Evolutionary conservation across 164 flowering plant species (phyloP).

Genomic region (Tetracentron sinense): DNA sequence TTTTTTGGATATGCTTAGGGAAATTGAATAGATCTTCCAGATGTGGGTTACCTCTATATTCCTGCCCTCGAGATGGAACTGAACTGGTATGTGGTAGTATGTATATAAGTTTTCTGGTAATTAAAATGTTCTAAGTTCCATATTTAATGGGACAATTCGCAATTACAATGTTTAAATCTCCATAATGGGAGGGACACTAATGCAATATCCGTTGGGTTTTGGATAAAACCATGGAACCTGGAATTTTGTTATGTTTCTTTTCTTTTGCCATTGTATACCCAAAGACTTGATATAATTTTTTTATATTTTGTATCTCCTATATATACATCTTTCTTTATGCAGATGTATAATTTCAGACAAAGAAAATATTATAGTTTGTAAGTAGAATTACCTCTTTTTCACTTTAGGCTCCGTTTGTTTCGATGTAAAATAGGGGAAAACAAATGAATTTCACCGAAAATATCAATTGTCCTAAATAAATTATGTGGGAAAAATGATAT

Average conservation of each 20-base stretch:
- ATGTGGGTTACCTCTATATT: constrained; percentile 14
- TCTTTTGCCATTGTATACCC: constrained; percentile 3
- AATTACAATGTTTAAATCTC: constrained; percentile 16
- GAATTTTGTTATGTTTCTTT: constrained; percentile 7
- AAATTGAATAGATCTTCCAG: constrained; percentile 21
- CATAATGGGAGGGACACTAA: not conserved
- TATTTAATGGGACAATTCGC: no score
- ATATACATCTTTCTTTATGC: constrained; percentile 6
- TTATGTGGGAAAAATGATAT: no score
- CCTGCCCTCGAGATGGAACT: constrained; percentile 14
- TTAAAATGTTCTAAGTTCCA: constrained; percentile 20
- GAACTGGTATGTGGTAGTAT: constrained; percentile 23
- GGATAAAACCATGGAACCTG: constrained; percentile 10
- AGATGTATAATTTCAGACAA: constrained; percentile 17
- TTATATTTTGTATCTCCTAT: constrained; percentile 3
- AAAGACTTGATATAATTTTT: not conserved
- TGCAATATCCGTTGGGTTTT: constrained; percentile 13
- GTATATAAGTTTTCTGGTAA: constrained; percentile 33
- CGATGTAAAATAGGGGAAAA: no score
- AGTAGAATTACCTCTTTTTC: not conserved
- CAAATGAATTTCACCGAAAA: no score
- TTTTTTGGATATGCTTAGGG: constrained; percentile 19
- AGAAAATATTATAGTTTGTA: constrained; percentile 9
- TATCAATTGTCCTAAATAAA: no score
- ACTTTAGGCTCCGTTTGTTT: no score